These are phyloP conservation scores for Rhynchosporium graminicola DNA, from an alignment of 2,329 filamentous ascomycete species.

Conservation along the genomic window DNA sequence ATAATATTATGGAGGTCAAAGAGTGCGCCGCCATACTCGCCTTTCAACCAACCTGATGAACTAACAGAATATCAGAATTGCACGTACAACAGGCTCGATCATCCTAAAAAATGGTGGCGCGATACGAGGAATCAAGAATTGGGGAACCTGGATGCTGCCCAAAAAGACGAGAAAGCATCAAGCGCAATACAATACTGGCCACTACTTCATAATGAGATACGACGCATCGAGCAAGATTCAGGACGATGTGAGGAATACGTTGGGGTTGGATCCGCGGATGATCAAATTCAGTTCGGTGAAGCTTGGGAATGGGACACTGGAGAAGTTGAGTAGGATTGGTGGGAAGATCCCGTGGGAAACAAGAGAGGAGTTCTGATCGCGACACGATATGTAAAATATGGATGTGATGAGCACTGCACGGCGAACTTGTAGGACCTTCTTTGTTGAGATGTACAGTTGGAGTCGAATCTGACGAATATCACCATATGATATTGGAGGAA, in stretches of 20 bases:
- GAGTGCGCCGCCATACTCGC: slow-evolving; percentile 63
- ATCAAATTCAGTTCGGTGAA: slow-evolving; percentile 86
- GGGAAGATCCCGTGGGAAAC: slow-evolving; percentile 38
- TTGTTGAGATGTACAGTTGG: slow-evolving; percentile 7
- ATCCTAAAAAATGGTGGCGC: slow-evolving; percentile 85
- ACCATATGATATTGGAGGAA: neutral
- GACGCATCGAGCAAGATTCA: slow-evolving; percentile 76
- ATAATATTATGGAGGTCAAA: slow-evolving; percentile 88
- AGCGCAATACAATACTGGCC: slow-evolving; percentile 77
- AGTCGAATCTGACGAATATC: neutral
- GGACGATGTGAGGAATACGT: slow-evolving; percentile 69
- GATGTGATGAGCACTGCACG: slow-evolving; percentile 25
- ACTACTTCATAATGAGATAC: slow-evolving; percentile 99
- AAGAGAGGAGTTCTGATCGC: slow-evolving; percentile 29
- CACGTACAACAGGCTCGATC: slow-evolving; percentile 77
- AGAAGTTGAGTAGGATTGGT: slow-evolving; percentile 44
- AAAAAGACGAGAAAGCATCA: slow-evolving; percentile 78
- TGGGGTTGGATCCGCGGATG: slow-evolving; percentile 86
- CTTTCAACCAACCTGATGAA: slow-evolving; percentile 18
- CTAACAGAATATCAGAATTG: slow-evolving; percentile 63
- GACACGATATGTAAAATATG: slow-evolving; percentile 26
- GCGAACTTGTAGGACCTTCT: slow-evolving; percentile 25
- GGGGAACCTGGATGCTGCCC: slow-evolving; percentile 89
- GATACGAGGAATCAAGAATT: slow-evolving; percentile 90
- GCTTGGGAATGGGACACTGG: slow-evolving; percentile 66